Evolutionary conservation across 306 rosid species (phyloP).

Genomic region (Phaseolus lunatus): DNA sequence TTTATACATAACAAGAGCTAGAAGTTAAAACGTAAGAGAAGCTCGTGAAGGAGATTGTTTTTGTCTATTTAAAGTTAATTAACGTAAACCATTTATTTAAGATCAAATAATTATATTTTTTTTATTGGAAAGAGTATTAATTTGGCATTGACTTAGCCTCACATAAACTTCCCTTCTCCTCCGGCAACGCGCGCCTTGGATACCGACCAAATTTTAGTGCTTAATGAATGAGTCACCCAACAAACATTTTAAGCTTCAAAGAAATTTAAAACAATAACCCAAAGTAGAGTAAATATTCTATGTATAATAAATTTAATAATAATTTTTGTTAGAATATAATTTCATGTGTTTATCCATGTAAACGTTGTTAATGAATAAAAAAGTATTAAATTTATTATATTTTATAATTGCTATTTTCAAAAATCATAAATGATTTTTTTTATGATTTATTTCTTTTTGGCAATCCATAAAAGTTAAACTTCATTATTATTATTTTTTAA

Average conservation of each 20-base stretch:
- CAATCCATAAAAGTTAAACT: too few species aligned
- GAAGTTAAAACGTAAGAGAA: neutral
- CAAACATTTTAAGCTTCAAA: neutral
- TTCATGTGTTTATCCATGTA: neutral
- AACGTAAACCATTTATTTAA: neutral
- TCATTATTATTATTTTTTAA: too few species aligned
- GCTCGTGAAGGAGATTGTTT: neutral
- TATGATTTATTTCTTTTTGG: too few species aligned
- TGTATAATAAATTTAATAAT: too few species aligned
- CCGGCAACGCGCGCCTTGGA: conserved; percentile 47
- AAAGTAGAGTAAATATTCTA: neutral
- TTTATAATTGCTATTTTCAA: neutral
- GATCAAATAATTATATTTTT: neutral
- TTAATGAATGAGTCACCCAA: conserved; percentile 5
- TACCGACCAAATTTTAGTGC: conserved; percentile 20
- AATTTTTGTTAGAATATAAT: neutral
- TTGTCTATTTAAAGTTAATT: neutral
- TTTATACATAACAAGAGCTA: neutral
- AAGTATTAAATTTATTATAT: neutral
- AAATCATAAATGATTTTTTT: neutral
- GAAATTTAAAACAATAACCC: neutral
- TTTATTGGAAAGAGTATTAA: neutral
- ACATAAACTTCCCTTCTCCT: conserved; percentile 43
- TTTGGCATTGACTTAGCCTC: conserved; percentile 49
- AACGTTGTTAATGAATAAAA: neutral